These are phyloP conservation scores for Fusarium oxysporum DNA, from an alignment of 2,329 filamentous ascomycete genomes.

Conservation along the genomic window DNA sequence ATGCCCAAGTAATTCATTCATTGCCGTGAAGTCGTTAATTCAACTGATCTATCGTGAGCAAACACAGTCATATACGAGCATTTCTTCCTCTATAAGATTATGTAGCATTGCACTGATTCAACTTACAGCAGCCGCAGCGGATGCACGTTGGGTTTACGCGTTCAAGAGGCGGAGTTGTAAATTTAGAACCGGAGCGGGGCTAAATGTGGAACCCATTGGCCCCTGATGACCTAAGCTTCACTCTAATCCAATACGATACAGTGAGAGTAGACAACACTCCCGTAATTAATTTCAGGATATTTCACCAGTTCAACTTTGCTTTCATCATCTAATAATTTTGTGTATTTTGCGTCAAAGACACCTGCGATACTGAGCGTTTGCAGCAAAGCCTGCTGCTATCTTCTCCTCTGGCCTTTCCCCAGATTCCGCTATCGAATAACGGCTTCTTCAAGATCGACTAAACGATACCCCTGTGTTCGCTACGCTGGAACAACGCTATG, in stretches of 20 bases:
- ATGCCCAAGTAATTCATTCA: neutral
- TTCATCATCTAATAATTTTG: slow-evolving; percentile 11
- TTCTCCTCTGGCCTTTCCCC: neutral
- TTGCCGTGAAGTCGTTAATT: neutral
- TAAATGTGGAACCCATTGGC: slow-evolving; percentile 32
- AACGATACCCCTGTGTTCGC: slow-evolving; percentile 21
- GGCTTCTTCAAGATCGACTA: slow-evolving; percentile 20
- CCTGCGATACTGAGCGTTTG: neutral
- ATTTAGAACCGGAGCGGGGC: slow-evolving; percentile 20
- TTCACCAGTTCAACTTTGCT: slow-evolving; percentile 12
- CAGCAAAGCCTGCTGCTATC: neutral
- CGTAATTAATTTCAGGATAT: slow-evolving; percentile 26
- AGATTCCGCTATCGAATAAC: slow-evolving; percentile 9
- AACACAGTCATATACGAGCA: neutral
- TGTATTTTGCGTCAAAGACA: neutral
- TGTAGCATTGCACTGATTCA: neutral
- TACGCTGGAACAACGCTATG: slow-evolving; percentile 26
- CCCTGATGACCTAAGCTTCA: slow-evolving; percentile 46
- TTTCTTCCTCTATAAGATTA: neutral
- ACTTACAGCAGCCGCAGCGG: neutral
- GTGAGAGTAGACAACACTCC: neutral
- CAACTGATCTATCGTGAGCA: neutral
- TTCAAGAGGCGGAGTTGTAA: slow-evolving; percentile 33
- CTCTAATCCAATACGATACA: slow-evolving; percentile 7
- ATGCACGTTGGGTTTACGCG: slow-evolving; percentile 24